Conservation (phyloP, 2,329 filamentous ascomycete genomes). For the Pseudogymnoascus sp. region DNA sequence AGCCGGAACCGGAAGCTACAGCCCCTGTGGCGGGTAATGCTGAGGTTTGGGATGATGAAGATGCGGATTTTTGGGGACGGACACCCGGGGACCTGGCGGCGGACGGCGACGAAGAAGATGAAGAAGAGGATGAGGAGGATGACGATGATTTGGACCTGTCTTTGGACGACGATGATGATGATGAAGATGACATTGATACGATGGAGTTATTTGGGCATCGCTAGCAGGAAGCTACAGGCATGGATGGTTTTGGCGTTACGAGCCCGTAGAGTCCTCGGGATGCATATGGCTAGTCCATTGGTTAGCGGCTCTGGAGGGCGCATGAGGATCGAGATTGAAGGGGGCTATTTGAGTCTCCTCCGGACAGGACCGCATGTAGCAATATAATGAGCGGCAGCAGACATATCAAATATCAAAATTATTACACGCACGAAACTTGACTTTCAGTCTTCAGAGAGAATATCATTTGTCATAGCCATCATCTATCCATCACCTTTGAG, state of each 20-base stretch:
- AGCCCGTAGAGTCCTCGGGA: not conserved
- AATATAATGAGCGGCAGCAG: slow-evolving; percentile 1
- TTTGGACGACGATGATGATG: slow-evolving; percentile 32
- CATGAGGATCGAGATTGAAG: not conserved
- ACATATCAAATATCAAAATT: not conserved
- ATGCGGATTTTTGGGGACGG: slow-evolving; percentile 42
- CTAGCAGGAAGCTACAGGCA: slow-evolving; percentile 21
- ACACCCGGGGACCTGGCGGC: slow-evolving; percentile 32
- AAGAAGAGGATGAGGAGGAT: slow-evolving; percentile 23
- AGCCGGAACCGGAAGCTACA: slow-evolving; percentile 23
- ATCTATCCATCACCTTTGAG: not conserved
- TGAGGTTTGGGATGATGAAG: slow-evolving; percentile 37
- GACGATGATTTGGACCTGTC: slow-evolving; percentile 35
- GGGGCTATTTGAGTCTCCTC: not conserved
- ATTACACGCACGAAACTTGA: not conserved
- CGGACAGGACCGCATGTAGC: not conserved
- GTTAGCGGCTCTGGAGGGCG: not conserved
- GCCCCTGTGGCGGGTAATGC: slow-evolving; percentile 42
- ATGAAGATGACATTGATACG: slow-evolving; percentile 38
- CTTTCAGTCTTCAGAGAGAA: not conserved
- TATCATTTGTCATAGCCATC: not conserved
- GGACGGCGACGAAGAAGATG: slow-evolving; percentile 22
- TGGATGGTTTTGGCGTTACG: slow-evolving; percentile 1
- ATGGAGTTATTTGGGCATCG: slow-evolving; percentile 48
- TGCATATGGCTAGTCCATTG: not conserved